These are phyloP conservation scores for Firmiana major DNA, from an alignment of 345 rosid species.

Conservation along the genomic window DNA sequence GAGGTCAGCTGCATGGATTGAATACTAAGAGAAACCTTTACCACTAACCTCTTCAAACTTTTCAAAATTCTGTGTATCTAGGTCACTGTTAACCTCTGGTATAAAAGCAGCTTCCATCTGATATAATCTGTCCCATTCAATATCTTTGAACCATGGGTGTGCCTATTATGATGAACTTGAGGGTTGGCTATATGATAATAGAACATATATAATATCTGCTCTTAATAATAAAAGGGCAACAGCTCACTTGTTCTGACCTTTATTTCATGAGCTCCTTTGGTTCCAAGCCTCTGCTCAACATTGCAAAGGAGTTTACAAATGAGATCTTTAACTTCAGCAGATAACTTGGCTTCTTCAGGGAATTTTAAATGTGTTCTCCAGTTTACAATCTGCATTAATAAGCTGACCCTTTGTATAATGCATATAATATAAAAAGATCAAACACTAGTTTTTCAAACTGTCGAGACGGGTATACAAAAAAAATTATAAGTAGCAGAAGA, in stretches of 20 bases:
- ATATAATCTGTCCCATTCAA: constrained; percentile 55
- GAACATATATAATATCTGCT: not conserved
- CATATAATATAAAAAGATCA: constrained; percentile 19
- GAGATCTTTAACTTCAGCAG: constrained; percentile 59
- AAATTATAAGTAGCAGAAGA: not conserved
- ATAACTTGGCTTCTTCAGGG: constrained; percentile 60
- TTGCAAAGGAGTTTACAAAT: constrained; percentile 56
- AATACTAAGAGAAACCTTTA: not conserved
- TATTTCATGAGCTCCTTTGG: constrained; percentile 60
- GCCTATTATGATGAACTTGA: constrained; percentile 27
- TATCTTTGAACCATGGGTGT: constrained; percentile 59
- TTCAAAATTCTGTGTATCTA: constrained; percentile 67
- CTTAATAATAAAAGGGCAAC: not conserved
- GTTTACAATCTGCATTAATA: constrained; percentile 55
- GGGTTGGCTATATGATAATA: not conserved
- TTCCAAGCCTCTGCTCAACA: constrained; percentile 64
- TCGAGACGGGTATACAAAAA: not conserved
- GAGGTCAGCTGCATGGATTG: not conserved
- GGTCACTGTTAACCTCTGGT: constrained; percentile 59
- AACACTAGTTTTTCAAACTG: not conserved
- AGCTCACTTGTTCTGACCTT: constrained; percentile 38
- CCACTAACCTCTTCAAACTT: constrained; percentile 63
- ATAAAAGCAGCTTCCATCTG: constrained; percentile 61
- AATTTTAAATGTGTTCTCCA: constrained; percentile 63
- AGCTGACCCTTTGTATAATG: constrained; percentile 32